These are phyloP conservation scores for Mortierella claussenii DNA, from an alignment of 192 early-diverging fungal genomes.

Conservation along the genomic window DNA sequence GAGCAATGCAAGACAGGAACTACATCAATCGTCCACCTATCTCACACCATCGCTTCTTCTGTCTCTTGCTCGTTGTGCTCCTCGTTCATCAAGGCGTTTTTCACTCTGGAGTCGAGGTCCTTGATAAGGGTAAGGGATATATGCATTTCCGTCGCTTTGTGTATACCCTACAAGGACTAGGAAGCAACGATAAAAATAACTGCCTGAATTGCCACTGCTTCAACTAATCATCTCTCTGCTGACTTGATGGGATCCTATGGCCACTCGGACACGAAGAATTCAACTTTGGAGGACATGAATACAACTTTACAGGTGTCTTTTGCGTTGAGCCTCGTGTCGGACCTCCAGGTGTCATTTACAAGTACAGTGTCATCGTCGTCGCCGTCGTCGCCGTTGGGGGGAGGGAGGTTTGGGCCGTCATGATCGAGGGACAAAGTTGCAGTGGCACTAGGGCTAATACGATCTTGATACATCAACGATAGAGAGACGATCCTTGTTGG, in stretches of 20 bases:
- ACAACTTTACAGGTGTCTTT: conserved; percentile 57
- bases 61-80: neutral
- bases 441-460: too few species aligned
- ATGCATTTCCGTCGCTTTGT: too few species aligned
- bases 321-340: conserved; percentile 48
- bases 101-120: conserved; percentile 55
- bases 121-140: conserved; percentile 45
- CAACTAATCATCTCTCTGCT: too few species aligned
- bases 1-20: neutral
- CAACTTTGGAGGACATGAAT: conserved; percentile 59
- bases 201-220: too few species aligned
- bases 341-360: conserved; percentile 54
- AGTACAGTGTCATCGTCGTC: too few species aligned
- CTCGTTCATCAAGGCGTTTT: conserved; percentile 41
- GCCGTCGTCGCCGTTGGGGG: too few species aligned
- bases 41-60: neutral
- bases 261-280: too few species aligned
- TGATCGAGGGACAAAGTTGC: too few species aligned
- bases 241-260: too few species aligned
- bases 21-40: neutral
- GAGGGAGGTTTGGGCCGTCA: too few species aligned
- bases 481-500: conserved; percentile 47
- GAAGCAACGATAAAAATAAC: too few species aligned
- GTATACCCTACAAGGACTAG: too few species aligned
- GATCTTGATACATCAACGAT: neutral